These are phyloP conservation scores for Haplographium delicatum DNA, from an alignment of 495 filamentous ascomycete species.

Conservation along the genomic window DNA sequence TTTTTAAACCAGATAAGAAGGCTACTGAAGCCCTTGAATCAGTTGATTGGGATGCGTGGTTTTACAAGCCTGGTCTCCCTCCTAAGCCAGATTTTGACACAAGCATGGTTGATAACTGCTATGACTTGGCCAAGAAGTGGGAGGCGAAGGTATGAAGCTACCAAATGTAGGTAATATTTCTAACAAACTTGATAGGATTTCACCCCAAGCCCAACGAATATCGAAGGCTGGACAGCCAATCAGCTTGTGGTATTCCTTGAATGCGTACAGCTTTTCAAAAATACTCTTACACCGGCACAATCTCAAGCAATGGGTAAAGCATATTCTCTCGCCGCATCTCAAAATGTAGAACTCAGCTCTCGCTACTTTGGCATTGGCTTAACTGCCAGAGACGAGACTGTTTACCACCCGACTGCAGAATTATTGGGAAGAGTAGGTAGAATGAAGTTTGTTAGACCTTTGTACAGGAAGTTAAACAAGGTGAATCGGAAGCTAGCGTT, in stretches of 20 bases:
- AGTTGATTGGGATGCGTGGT: conserved; percentile 85
- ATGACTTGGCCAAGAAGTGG: conserved; percentile 78
- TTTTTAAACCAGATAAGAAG: conserved; percentile 66
- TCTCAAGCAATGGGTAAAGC: conserved; percentile 62
- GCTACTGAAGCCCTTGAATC: conserved; percentile 59
- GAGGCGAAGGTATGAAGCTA: conserved; percentile 31
- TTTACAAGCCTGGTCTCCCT: conserved; percentile 79
- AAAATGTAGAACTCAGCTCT: conserved; percentile 80
- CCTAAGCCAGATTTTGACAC: conserved; percentile 90
- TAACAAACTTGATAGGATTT: conserved; percentile 39
- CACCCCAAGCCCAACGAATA: conserved; percentile 60
- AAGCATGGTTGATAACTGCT: conserved; percentile 79
- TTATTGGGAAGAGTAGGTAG: conserved; percentile 77
- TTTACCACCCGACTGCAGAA: conserved; percentile 64
- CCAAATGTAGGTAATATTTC: neutral
- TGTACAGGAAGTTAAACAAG: conserved; percentile 69
- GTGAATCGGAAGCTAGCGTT: conserved; percentile 69
- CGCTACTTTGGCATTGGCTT: conserved; percentile 76
- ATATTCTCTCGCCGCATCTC: conserved; percentile 62
- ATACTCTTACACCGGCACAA: conserved; percentile 54
- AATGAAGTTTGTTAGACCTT: conserved; percentile 93
- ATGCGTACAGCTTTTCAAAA: conserved; percentile 56
- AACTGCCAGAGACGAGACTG: conserved; percentile 58
- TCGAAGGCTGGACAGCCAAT: conserved; percentile 69
- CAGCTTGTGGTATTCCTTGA: conserved; percentile 91